A percentile compares a stretch with the other conserved stretches of the same genome.
phyloP scores from a whole-genome alignment of 2,329 filamentous ascomycete genomes.

The Colletotrichum scovillei region DNA sequence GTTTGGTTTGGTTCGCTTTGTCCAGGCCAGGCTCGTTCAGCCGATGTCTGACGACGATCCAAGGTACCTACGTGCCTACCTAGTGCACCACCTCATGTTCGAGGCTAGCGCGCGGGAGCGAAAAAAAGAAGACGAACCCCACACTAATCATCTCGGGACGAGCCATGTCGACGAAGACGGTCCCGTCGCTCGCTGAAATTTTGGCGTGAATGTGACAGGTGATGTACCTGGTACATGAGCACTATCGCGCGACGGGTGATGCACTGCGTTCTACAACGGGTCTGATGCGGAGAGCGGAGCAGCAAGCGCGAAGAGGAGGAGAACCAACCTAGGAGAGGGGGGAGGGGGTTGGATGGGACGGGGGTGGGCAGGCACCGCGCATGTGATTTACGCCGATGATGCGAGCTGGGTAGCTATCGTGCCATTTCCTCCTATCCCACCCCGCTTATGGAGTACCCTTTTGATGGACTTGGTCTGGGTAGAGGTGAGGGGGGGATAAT shows the following conservation, averaged over 20 bases:
- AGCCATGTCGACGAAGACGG: constrained; percentile 7
- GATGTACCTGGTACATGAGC: constrained; percentile 22
- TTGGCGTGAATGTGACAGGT: not conserved
- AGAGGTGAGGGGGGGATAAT: not conserved
- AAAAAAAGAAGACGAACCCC: constrained; percentile 1
- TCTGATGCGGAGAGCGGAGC: constrained; percentile 1
- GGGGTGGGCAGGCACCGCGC: not conserved
- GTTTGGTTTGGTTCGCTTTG: not conserved
- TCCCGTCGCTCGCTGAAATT: not conserved
- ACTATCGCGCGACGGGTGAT: constrained; percentile 15
- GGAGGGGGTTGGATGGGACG: too few relatives aligned
- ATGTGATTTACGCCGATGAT: constrained; percentile 20
- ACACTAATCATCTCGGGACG: constrained; percentile 11
- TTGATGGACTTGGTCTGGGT: not conserved
- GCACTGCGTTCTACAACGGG: constrained; percentile 11
- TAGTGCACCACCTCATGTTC: not conserved
- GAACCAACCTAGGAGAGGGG: not conserved
- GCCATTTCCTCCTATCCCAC: too few relatives aligned
- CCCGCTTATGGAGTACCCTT: too few relatives aligned
- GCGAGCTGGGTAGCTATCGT: not conserved
- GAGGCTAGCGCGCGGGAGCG: constrained; percentile 18
- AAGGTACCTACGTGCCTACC: too few relatives aligned
- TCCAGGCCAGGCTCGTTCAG: not conserved
- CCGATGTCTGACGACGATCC: not conserved
- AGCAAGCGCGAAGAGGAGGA: not conserved